These are phyloP conservation scores for Paramecium sexaurelia DNA, from an alignment of 73 alveolate species.

Conservation along the genomic window DNA sequence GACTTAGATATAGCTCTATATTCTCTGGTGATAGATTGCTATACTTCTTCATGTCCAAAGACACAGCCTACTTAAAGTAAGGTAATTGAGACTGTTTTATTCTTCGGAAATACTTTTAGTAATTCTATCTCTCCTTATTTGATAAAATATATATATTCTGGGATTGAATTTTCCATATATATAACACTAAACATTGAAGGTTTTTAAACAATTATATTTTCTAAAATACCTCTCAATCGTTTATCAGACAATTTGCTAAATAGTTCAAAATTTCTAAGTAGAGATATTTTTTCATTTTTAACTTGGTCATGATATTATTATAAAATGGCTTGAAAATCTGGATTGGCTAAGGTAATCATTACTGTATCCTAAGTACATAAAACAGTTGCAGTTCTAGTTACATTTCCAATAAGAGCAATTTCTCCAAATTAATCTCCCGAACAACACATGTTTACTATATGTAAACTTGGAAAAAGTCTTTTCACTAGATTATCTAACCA, in stretches of 20 bases:
- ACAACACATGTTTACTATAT: not conserved
- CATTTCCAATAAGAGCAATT: not conserved
- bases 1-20: slow-evolving; percentile 48
- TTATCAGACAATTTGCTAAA: not conserved
- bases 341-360: slow-evolving; percentile 2
- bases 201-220: slow-evolving; percentile 16
- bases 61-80: slow-evolving; percentile 34
- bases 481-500: not conserved
- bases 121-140: slow-evolving; percentile 37
- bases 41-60: slow-evolving; percentile 49
- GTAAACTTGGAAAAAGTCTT: slow-evolving; percentile 23
- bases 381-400: slow-evolving; percentile 44
- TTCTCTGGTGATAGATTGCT: not conserved
- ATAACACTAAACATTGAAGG: not conserved
- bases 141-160: slow-evolving; percentile 29
- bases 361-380: not conserved
- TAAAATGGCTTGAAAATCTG: slow-evolving; percentile 24
- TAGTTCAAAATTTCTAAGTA: not conserved
- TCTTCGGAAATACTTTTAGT: not conserved
- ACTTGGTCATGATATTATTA: slow-evolving; percentile 26
- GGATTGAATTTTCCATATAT: slow-evolving; percentile 1
- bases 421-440: slow-evolving; percentile 37
- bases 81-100: slow-evolving; percentile 44
- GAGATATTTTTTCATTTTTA: not conserved
- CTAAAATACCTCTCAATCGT: not conserved